Conservation (phyloP, 495 filamentous ascomycete species). For the Bryoglossum gracile region DNA sequence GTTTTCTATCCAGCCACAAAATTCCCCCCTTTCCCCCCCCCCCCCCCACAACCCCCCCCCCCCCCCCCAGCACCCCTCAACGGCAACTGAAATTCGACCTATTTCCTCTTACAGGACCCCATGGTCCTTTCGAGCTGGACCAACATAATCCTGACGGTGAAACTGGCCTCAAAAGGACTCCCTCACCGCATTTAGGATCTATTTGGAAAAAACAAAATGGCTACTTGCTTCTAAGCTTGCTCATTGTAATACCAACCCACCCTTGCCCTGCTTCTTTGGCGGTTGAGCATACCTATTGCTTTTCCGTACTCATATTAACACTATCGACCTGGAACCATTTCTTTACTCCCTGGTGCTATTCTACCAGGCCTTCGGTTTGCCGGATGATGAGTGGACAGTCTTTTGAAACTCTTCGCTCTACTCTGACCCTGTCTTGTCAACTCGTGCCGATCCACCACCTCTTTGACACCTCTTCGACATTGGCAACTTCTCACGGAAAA, state of each 20-base stretch:
- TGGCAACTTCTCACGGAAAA: slow-evolving; percentile 6
- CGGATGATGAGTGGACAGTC: slow-evolving; percentile 11
- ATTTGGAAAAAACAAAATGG: slow-evolving; percentile 13
- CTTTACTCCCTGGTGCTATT: neutral
- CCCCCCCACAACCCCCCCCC: slow-evolving; percentile 6
- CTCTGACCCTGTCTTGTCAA: slow-evolving; percentile 8
- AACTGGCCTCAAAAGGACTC: neutral
- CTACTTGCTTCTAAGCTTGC: slow-evolving; percentile 10
- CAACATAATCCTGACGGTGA: slow-evolving; percentile 1
- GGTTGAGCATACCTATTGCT: slow-evolving; percentile 16
- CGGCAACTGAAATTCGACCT: too few species aligned
- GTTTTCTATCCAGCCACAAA: too few species aligned
- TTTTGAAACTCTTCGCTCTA: neutral
- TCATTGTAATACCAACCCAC: slow-evolving; percentile 11
- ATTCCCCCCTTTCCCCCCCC: too few species aligned
- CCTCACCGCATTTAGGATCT: slow-evolving; percentile 5
- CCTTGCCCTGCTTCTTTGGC: slow-evolving; percentile 1
- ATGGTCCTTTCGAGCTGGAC: slow-evolving; percentile 2
- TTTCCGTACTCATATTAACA: neutral
- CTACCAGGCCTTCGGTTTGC: slow-evolving; percentile 4
- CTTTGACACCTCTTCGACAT: slow-evolving; percentile 13
- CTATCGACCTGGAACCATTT: slow-evolving; percentile 1
- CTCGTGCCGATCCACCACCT: slow-evolving; percentile 12
- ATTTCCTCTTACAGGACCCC: too few species aligned
- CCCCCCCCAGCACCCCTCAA: too few species aligned